A percentile compares a stretch with the other conserved stretches of the same genome.
phyloP scores from a whole-genome alignment of 2,329 filamentous ascomycete species.

The Microcyclospora tardicrescens region DNA sequence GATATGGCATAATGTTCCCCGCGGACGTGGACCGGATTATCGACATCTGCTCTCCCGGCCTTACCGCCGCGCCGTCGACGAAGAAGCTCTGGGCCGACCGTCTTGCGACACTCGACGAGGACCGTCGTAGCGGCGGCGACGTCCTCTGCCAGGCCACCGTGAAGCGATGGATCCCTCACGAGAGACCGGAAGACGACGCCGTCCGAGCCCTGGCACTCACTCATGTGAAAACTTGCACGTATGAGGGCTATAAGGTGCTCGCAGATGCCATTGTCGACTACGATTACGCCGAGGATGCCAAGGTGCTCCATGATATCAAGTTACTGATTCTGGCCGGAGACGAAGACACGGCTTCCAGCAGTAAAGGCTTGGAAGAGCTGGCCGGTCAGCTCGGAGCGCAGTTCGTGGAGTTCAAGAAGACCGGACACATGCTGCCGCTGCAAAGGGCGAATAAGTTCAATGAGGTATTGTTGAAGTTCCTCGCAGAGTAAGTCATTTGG shows the following conservation, averaged over 20 bases:
- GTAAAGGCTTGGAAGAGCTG: constrained; percentile 11
- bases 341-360: constrained; percentile 12
- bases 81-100: constrained; percentile 14
- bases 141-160: constrained; percentile 12
- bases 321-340: constrained; percentile 13
- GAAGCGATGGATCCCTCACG: constrained; percentile 15
- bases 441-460: constrained; percentile 15
- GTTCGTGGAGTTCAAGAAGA: constrained; percentile 13
- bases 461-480: constrained; percentile 12
- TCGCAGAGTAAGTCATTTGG: neutral
- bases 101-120: constrained; percentile 12
- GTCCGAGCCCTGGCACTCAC: constrained; percentile 9
- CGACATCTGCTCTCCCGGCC: constrained; percentile 15
- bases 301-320: constrained; percentile 5
- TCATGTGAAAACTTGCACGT: constrained; percentile 12
- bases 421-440: constrained; percentile 20
- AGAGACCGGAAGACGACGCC: constrained; percentile 6
- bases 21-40: constrained; percentile 11
- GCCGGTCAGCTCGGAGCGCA: constrained; percentile 8
- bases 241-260: constrained; percentile 15
- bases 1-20: constrained; percentile 18
- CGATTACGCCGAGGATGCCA: constrained; percentile 12
- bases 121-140: constrained; percentile 6
- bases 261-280: constrained; percentile 17
- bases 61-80: constrained; percentile 4